These are phyloP conservation scores for Psilocybe tampanensis DNA, from an alignment of 768 basidiomycete genomes.

Conservation along the genomic window DNA sequence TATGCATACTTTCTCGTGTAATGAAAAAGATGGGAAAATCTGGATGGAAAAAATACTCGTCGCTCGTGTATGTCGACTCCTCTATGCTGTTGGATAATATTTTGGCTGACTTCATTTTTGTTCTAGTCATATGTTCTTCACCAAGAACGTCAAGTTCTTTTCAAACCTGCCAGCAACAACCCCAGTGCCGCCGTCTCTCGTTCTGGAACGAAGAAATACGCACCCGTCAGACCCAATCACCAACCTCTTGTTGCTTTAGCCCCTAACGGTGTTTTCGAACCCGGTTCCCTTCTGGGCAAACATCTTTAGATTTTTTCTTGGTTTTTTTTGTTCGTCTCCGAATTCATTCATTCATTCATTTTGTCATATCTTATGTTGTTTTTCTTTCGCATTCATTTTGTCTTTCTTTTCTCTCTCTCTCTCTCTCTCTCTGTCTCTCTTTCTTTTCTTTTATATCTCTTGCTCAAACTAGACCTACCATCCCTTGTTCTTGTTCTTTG, in stretches of 20 bases:
- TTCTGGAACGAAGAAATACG: conserved; percentile 39
- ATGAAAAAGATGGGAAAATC: conserved; percentile 66
- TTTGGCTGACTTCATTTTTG: conserved; percentile 13
- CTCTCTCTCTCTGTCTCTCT: not conserved
- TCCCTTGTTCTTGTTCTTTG: not conserved
- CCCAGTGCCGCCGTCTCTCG: conserved; percentile 35
- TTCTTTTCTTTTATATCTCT: not conserved
- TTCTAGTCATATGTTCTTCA: conserved; percentile 78
- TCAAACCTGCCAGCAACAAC: conserved; percentile 39
- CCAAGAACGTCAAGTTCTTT: conserved; percentile 76
- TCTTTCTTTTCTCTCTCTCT: not conserved
- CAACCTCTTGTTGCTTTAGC: conserved; percentile 46
- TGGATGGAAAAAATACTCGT: conserved; percentile 85
- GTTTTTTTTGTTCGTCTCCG: conserved; percentile 5
- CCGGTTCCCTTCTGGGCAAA: conserved; percentile 73
- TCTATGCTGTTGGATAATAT: conserved; percentile 4
- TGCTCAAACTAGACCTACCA: conserved; percentile 11
- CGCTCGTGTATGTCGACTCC: conserved; percentile 65
- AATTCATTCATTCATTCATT: not conserved
- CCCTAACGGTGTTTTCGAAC: conserved; percentile 59
- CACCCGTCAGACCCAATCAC: conserved; percentile 21
- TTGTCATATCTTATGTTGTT: too few species aligned
- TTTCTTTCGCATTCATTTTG: not conserved
- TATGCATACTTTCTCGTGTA: conserved; percentile 82
- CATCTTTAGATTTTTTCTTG: conserved; percentile 29